phyloP scores from a whole-genome alignment of 169 alveolate genomes.

The Cryptosporidium baileyi region DNA sequence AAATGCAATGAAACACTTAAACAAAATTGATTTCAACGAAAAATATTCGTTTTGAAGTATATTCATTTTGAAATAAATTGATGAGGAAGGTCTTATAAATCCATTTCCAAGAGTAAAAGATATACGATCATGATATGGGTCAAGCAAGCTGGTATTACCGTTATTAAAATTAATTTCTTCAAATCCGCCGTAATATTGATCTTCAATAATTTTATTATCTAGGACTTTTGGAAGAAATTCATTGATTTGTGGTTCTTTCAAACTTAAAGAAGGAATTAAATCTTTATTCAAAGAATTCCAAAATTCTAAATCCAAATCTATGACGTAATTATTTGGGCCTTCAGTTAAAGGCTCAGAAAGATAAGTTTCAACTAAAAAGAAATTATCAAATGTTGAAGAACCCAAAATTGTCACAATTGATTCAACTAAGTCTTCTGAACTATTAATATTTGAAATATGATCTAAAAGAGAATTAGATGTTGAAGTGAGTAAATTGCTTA shows the following conservation, averaged over 20 bases:
- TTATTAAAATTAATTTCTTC: background rate
- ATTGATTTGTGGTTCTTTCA: constrained; percentile 4
- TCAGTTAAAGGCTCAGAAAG: background rate
- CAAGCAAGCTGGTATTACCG: background rate
- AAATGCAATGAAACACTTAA: constrained; percentile 44
- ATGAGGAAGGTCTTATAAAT: constrained; percentile 26
- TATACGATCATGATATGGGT: background rate
- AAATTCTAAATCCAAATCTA: constrained; percentile 7
- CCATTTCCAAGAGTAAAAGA: background rate
- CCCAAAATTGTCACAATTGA: constrained; percentile 19
- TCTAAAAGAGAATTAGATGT: background rate
- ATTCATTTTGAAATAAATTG: background rate
- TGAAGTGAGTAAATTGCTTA: background rate
- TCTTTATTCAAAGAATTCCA: constrained; percentile 24
- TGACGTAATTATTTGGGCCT: background rate
- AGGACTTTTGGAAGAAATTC: background rate
- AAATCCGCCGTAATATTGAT: background rate
- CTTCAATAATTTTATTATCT: background rate
- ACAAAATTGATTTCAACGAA: constrained; percentile 33
- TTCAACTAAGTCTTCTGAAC: background rate
- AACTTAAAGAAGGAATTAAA: background rate
- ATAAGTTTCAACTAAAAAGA: constrained; percentile 12
- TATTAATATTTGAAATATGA: background rate
- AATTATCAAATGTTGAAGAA: constrained; percentile 41
- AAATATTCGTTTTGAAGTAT: background rate